Conservation (phyloP, 1,284 basidiomycete genomes). For the Malassezia brasiliensis region DNA sequence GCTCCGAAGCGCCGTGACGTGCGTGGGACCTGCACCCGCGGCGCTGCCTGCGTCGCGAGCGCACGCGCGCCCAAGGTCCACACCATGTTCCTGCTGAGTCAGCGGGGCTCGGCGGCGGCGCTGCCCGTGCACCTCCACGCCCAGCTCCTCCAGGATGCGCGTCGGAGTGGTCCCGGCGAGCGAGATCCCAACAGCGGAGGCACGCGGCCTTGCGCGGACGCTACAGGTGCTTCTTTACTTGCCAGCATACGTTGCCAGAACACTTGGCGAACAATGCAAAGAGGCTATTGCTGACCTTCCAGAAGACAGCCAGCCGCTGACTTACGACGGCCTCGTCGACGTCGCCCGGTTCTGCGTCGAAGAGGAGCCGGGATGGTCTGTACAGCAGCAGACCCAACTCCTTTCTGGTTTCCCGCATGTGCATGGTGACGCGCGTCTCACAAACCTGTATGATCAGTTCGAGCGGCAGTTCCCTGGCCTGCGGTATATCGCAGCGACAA, state of each 20-base stretch:
- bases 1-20: no score
- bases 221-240: slow-evolving; percentile 28
- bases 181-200: slow-evolving; percentile 26
- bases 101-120: not conserved
- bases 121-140: slow-evolving; percentile 1
- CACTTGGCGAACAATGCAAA: slow-evolving; percentile 26
- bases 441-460: slow-evolving; percentile 31
- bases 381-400: not conserved
- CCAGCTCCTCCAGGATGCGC: slow-evolving; percentile 2
- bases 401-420: not conserved
- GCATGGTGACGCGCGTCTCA: slow-evolving; percentile 5
- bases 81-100: not conserved
- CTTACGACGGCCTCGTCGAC: slow-evolving; percentile 44
- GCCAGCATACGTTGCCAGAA: slow-evolving; percentile 17
- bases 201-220: slow-evolving; percentile 27
- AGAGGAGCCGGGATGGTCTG: slow-evolving; percentile 42
- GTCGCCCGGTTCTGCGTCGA: slow-evolving; percentile 46
- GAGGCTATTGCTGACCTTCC: slow-evolving; percentile 39
- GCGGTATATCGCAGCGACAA: slow-evolving; percentile 41
- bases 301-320: slow-evolving; percentile 30
- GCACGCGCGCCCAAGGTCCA: not conserved
- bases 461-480: slow-evolving; percentile 38
- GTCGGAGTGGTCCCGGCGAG: slow-evolving; percentile 12
- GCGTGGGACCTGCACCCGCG: not conserved
- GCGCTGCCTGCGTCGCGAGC: not conserved